Evolutionary conservation across 2,329 filamentous ascomycete species (phyloP), one percentile per base, ranked within the genome.

Genomic region (Chalaropsis thielavioides): DNA sequence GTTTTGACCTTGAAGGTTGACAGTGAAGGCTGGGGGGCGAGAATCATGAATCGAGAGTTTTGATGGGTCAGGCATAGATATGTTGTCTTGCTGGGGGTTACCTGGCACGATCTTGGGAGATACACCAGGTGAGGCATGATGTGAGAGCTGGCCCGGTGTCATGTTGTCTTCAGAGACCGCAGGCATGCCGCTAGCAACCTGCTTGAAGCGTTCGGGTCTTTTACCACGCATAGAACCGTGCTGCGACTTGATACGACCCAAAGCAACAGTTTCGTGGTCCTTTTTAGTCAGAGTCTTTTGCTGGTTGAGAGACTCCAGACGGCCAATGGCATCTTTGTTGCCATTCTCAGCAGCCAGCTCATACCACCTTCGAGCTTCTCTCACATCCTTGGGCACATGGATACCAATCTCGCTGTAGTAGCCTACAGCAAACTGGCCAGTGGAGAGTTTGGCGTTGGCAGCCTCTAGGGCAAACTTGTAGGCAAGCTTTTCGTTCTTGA

Each of bases 321-420:
- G 85, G 58, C 82, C 83, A 61, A 84, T 77, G 13, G 94, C 94
- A 75, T 99, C 94, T 70, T 89, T 88, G 75, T 97, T 99, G 43
- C 92, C 94, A 71, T 92, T 90, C 40, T 89, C 87, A 38, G 91
- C 88, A 7, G 94, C 92, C 71, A 90, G 86, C 69, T 88, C 84
- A 73, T 99, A 99, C 94, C 94, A 99, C 68, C 81, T 84, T 68
- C 88, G 81, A 0, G 94, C 92, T 73, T 94, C 89, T 61, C 84
- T 82, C 51, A 96, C 76, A 72, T 92, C 89, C 69, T 90, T 88
- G n/a, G 84, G 83, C 27, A 95, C 88, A 72, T 91, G 86, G 72
- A 99, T 95, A 69, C 94, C 94, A 70, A 99, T 95, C 74, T 99
- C 94, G 73, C 94, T 85, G 76, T 97, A 99, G 75, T 99, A 99